These are phyloP conservation scores for Lindgomyces ingoldianus DNA, from an alignment of 495 filamentous ascomycete species.

Conservation along the genomic window DNA sequence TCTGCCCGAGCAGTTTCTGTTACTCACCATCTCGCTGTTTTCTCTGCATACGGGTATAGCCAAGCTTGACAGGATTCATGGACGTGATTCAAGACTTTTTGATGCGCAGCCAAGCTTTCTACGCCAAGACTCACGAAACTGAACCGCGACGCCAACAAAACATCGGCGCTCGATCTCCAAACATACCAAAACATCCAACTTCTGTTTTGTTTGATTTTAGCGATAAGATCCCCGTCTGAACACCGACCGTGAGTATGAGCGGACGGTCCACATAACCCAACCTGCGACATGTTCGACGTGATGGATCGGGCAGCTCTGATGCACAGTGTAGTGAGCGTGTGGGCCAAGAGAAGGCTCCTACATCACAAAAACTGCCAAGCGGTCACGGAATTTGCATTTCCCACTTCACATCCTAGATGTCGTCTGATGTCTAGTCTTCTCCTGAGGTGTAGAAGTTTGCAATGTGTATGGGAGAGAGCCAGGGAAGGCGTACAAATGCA, in stretches of 20 bases:
- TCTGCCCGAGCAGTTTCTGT: no score
- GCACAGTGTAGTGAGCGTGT: neutral
- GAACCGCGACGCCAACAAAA: slow-evolving; percentile 18
- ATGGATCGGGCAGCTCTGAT: neutral
- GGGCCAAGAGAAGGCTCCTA: slow-evolving; percentile 9
- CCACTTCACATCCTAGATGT: neutral
- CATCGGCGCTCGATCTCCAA: slow-evolving; percentile 20
- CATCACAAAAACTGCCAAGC: slow-evolving; percentile 19
- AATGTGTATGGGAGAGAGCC: neutral
- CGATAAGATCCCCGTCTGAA: neutral
- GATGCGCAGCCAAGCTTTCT: slow-evolving; percentile 10
- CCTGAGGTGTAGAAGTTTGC: neutral
- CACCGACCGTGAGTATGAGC: neutral
- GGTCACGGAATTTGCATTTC: slow-evolving; percentile 1
- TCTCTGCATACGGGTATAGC: no score
- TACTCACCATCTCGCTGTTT: no score
- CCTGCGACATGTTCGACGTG: neutral
- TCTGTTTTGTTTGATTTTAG: neutral
- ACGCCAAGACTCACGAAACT: slow-evolving; percentile 21
- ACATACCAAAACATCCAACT: slow-evolving; percentile 11
- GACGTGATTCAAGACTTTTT: neutral
- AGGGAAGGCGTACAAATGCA: slow-evolving; percentile 4
- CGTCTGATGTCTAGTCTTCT: neutral
- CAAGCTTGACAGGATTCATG: neutral
- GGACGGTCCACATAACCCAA: neutral